Conservation (phyloP, 1,284 basidiomycete genomes). For the Ustilago nuda region DNA sequence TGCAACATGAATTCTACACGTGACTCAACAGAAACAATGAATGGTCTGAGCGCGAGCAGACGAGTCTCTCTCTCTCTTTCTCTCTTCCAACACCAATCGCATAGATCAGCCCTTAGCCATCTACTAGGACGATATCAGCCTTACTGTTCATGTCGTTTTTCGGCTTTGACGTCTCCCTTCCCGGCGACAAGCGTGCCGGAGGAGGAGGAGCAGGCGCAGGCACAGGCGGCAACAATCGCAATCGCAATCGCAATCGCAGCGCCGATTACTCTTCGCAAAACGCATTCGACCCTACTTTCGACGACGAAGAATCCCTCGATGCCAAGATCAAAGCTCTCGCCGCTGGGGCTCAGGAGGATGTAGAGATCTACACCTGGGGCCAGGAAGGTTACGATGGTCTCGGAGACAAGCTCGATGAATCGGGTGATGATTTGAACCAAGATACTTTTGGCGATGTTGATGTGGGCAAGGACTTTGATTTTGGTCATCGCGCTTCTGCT, state of each 20-base stretch:
- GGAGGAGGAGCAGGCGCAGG: not conserved
- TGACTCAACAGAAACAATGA: slow-evolving; percentile 6
- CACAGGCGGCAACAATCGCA: not conserved
- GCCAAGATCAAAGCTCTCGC: slow-evolving; percentile 72
- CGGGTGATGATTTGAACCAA: slow-evolving; percentile 72
- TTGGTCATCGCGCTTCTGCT: slow-evolving; percentile 71
- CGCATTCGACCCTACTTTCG: slow-evolving; percentile 49
- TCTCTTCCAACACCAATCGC: not conserved
- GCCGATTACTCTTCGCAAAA: slow-evolving; percentile 26
- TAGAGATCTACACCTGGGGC: slow-evolving; percentile 88
- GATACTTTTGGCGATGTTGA: slow-evolving; percentile 84
- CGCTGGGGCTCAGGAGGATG: slow-evolving; percentile 76
- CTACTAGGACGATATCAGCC: not conserved
- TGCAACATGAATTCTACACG: slow-evolving; percentile 1
- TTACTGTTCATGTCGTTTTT: slow-evolving; percentile 66
- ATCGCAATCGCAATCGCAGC: not conserved
- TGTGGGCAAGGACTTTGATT: slow-evolving; percentile 87
- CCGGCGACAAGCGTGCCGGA: slow-evolving; percentile 44
- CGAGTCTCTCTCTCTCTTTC: not conserved
- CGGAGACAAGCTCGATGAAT: slow-evolving; percentile 84
- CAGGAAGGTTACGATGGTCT: slow-evolving; percentile 90
- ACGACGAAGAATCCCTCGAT: slow-evolving; percentile 63
- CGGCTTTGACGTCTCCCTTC: slow-evolving; percentile 67
- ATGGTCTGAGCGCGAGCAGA: slow-evolving; percentile 18
- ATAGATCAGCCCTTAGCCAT: not conserved